Evolutionary conservation across 2,329 filamentous ascomycete species (phyloP).

Genomic region (Fusarium solani-melongenae): DNA sequence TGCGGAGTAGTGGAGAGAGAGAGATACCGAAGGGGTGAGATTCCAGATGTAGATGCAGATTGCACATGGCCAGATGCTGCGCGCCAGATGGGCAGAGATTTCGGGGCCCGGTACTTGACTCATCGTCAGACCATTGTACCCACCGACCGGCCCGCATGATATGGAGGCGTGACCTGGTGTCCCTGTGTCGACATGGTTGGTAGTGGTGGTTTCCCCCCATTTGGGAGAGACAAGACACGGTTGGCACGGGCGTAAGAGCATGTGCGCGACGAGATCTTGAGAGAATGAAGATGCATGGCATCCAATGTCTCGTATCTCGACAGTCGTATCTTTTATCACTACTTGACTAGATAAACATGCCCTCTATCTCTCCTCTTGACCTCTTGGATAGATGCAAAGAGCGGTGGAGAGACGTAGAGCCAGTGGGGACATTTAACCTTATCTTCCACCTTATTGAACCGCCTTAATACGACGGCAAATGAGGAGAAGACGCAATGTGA

Average conservation of each 20-base stretch:
- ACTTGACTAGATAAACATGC: not conserved
- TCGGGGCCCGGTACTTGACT: constrained; percentile 27
- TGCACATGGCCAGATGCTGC: constrained; percentile 15
- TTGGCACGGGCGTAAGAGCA: not conserved
- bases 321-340: not conserved
- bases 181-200: not conserved
- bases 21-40: constrained; percentile 24
- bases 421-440: constrained; percentile 34
- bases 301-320: not conserved
- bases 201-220: not conserved
- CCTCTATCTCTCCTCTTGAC: not conserved
- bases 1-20: constrained; percentile 41
- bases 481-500: constrained; percentile 31
- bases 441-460: constrained; percentile 17
- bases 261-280: not conserved
- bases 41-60: constrained; percentile 9
- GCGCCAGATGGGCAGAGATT: constrained; percentile 17
- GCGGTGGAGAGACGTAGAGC: constrained; percentile 12
- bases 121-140: constrained; percentile 24
- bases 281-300: not conserved
- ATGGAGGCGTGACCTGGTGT: not conserved
- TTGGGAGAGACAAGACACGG: not conserved
- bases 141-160: constrained; percentile 21
- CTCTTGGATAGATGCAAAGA: not conserved
- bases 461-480: constrained; percentile 6